Evolutionary conservation across 495 filamentous ascomycete species (phyloP).

Genomic region (Penicillium parvum): DNA sequence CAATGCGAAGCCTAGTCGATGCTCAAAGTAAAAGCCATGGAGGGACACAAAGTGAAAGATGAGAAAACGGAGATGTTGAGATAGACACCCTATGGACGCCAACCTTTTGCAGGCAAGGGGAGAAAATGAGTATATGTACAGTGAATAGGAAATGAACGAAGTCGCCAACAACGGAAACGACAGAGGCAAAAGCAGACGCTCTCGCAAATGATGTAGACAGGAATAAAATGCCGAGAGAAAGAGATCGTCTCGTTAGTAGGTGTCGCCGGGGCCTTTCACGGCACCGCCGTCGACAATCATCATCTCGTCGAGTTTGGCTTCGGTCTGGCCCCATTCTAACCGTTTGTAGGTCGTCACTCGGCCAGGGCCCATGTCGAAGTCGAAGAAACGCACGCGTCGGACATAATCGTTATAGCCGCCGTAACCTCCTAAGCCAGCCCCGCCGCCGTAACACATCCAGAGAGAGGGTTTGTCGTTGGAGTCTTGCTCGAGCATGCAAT

Average conservation of each 20-base stretch:
- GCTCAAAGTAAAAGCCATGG: no score
- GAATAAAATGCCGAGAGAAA: conserved; percentile 9
- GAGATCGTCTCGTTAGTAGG: conserved; percentile 7
- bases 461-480: conserved; percentile 55
- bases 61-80: conserved; percentile 21
- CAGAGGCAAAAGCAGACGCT: conserved; percentile 11
- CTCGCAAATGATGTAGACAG: conserved; percentile 2
- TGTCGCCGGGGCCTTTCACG: conserved; percentile 37
- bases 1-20: no score
- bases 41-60: conserved; percentile 9
- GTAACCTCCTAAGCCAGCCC: conserved; percentile 86
- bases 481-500: conserved; percentile 66
- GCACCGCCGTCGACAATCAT: conserved; percentile 80
- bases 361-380: conserved; percentile 85
- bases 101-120: conserved; percentile 23
- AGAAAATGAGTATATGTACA: conserved; percentile 27
- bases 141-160: conserved; percentile 1
- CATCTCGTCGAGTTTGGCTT: conserved; percentile 72
- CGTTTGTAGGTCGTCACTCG: conserved; percentile 89
- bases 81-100: conserved; percentile 21
- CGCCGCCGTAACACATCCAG: conserved; percentile 99
- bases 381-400: conserved; percentile 80
- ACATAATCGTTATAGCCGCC: conserved; percentile 83
- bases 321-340: conserved; percentile 74
- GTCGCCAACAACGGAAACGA: conserved; percentile 11